phyloP scores from a whole-genome alignment of 768 basidiomycete genomes.

The Clavulina sp. region DNA sequence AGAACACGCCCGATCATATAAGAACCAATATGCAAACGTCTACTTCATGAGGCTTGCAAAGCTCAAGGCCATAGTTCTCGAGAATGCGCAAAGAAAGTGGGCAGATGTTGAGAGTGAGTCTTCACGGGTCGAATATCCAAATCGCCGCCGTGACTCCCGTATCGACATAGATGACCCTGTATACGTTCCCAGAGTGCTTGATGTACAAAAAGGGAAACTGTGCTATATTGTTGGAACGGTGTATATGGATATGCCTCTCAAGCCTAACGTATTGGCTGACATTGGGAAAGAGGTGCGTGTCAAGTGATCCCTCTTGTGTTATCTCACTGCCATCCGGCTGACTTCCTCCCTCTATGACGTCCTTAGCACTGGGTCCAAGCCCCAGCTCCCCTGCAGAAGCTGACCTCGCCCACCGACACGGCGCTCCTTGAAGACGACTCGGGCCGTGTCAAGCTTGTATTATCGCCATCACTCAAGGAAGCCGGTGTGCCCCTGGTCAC shows the following conservation, averaged over 20 bases:
- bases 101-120: slow-evolving; percentile 24
- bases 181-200: slow-evolving; percentile 66
- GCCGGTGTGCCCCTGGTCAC: slow-evolving; percentile 76
- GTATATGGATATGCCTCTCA: slow-evolving; percentile 98
- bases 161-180: slow-evolving; percentile 38
- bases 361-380: slow-evolving; percentile 77
- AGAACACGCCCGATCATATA: slow-evolving; percentile 28
- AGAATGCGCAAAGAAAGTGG: slow-evolving; percentile 36
- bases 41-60: slow-evolving; percentile 44
- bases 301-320: slow-evolving; percentile 2
- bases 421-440: slow-evolving; percentile 93
- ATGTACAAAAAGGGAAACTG: slow-evolving; percentile 65
- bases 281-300: slow-evolving; percentile 73
- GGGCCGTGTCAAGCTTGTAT: slow-evolving; percentile 74
- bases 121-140: background rate
- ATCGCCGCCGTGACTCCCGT: background rate
- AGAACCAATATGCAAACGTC: slow-evolving; percentile 55
- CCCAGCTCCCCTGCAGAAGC: slow-evolving; percentile 58
- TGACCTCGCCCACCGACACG: slow-evolving; percentile 57
- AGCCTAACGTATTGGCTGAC: slow-evolving; percentile 95
- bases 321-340: background rate
- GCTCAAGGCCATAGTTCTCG: slow-evolving; percentile 30
- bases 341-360: background rate
- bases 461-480: too few relatives aligned
- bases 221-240: slow-evolving; percentile 91